phyloP scores from a whole-genome alignment of 495 filamentous ascomycete species.

The Penicillium paradoxum region DNA sequence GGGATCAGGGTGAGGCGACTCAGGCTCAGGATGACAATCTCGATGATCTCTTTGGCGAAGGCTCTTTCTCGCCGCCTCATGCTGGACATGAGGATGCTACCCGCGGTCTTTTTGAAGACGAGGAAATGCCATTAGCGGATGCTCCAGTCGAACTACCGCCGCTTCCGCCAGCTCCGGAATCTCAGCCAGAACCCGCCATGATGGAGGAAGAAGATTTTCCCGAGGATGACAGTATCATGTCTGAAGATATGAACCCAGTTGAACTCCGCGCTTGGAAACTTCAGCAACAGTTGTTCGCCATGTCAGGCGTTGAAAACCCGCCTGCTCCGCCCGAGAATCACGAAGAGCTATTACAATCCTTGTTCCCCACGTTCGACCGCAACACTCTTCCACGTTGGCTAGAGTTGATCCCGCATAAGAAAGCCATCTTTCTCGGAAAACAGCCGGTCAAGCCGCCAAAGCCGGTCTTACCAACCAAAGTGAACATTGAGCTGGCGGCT shows the following conservation, averaged over 20 bases:
- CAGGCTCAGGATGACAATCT: conserved; percentile 37
- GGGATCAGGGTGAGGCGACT: conserved; percentile 31
- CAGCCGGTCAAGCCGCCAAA: conserved; percentile 70
- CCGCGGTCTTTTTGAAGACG: conserved; percentile 38
- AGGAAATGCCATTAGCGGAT: conserved; percentile 24
- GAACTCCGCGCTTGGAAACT: conserved; percentile 46
- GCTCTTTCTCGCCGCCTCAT: conserved; percentile 32
- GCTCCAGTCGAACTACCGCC: conserved; percentile 22
- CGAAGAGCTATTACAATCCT: conserved; percentile 60
- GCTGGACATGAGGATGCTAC: conserved; percentile 39
- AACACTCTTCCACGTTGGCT: conserved; percentile 63
- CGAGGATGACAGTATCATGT: conserved; percentile 25
- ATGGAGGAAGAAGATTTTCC: conserved; percentile 37
- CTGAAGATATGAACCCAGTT: conserved; percentile 43
- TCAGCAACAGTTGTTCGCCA: conserved; percentile 49
- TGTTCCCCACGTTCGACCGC: conserved; percentile 67
- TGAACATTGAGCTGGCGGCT: conserved; percentile 72
- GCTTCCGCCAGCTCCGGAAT: conserved; percentile 20
- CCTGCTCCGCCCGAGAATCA: conserved; percentile 58
- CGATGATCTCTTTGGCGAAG: conserved; percentile 54
- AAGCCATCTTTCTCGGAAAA: conserved; percentile 64
- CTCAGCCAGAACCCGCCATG: conserved; percentile 26
- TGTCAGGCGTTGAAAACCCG: conserved; percentile 43
- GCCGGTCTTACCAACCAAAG: conserved; percentile 75
- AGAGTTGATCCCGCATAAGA: conserved; percentile 68